Conservation (phyloP, 371 early-diverging fungal species). For the Syncephalastrum sp. region DNA sequence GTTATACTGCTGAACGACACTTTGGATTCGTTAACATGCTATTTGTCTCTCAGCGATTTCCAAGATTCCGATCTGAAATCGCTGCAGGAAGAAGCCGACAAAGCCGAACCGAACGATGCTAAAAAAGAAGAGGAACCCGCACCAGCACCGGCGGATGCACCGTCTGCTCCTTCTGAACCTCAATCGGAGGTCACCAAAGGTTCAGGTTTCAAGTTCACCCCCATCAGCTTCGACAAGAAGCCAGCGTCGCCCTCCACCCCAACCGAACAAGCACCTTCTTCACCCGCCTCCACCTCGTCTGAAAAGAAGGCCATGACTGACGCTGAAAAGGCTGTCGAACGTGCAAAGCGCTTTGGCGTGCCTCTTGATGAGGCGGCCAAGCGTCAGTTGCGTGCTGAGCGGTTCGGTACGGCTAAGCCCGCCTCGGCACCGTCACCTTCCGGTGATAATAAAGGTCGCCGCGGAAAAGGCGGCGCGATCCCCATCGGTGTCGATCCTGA, state of each 20-base stretch:
- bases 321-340: constrained; percentile 42
- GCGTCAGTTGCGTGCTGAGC: constrained; percentile 42
- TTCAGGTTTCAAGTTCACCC: constrained; percentile 41
- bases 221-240: constrained; percentile 36
- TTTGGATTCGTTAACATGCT: not conserved
- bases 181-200: constrained; percentile 11
- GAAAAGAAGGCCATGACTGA: constrained; percentile 21
- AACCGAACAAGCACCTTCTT: constrained; percentile 8
- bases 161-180: constrained; percentile 4
- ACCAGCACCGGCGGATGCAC: constrained; percentile 10
- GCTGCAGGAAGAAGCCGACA: constrained; percentile 8
- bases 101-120: constrained; percentile 2
- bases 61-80: constrained; percentile 22
- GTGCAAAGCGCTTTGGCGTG: constrained; percentile 61
- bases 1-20: not conserved
- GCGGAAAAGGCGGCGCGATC: not conserved
- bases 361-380: constrained; percentile 38
- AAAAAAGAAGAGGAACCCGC: constrained; percentile 11
- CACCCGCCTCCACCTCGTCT: constrained; percentile 19
- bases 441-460: not conserved
- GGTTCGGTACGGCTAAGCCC: constrained; percentile 27
- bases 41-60: constrained; percentile 6
- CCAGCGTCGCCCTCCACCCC: not conserved
- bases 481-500: constrained; percentile 41
- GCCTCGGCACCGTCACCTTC: constrained; percentile 3